Evolutionary conservation across 2,329 filamentous ascomycete species (phyloP).

Genomic region (Paraphaeosphaeria sporulosa): DNA sequence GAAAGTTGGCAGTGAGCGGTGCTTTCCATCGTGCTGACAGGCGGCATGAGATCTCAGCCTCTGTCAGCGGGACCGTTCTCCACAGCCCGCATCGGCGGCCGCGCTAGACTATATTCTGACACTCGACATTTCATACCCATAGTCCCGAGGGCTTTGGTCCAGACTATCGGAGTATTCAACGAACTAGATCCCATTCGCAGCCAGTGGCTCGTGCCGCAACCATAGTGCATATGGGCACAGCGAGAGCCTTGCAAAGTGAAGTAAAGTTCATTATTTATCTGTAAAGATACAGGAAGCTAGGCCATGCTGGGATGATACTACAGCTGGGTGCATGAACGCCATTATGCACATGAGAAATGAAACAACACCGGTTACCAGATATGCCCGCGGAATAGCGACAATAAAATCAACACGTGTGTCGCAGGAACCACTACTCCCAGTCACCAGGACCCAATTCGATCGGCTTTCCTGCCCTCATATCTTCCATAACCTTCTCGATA

Average conservation of each 20-base stretch:
- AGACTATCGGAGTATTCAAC: not conserved
- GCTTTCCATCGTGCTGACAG: not conserved
- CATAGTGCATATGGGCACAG: not conserved
- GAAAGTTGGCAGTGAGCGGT: not conserved
- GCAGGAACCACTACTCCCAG: slow-evolving; percentile 36
- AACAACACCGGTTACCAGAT: not conserved
- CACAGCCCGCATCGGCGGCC: not conserved
- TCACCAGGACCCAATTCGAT: slow-evolving; percentile 46
- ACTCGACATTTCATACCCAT: not conserved
- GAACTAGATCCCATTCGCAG: not conserved
- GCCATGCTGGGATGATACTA: not conserved
- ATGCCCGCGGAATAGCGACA: not conserved
- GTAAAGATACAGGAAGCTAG: not conserved
- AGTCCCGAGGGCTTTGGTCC: not conserved
- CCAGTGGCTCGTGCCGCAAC: not conserved
- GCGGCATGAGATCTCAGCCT: not conserved
- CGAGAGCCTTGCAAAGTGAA: not conserved
- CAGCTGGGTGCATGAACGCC: not conserved
- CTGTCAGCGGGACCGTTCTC: not conserved
- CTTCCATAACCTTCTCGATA: slow-evolving; percentile 52
- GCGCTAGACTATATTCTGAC: slow-evolving; percentile 9
- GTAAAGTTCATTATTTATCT: not conserved
- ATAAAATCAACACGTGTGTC: not conserved
- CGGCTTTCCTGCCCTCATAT: slow-evolving; percentile 45
- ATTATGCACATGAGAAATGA: not conserved